A percentile compares a stretch with the other conserved stretches of the same genome.
These are phyloP conservation scores for Luvunga scandens DNA, from an alignment of 345 rosid genomes.

Conservation along the genomic window DNA sequence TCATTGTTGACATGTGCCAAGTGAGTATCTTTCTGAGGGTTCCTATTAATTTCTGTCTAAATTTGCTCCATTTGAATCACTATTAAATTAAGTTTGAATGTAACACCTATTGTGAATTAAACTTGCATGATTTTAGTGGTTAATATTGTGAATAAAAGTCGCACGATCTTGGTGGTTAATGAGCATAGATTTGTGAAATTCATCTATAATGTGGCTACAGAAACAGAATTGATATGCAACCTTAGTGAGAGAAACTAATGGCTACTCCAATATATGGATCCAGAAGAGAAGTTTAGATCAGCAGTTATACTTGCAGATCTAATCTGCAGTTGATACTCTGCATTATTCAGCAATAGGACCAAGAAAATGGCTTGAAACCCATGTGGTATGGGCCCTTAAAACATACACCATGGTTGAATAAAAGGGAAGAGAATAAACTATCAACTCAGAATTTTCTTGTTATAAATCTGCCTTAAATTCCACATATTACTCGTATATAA, in stretches of 20 bases:
- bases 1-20: conserved; percentile 86
- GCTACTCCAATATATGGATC: not conserved
- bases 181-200: not conserved
- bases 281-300: not conserved
- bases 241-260: not conserved
- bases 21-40: conserved; percentile 46
- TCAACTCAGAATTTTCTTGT: not conserved
- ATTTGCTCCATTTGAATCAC: conserved; percentile 12
- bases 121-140: not conserved
- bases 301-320: not conserved
- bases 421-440: not conserved
- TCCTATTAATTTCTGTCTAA: conserved; percentile 18
- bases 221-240: not conserved
- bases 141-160: not conserved
- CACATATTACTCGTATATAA: too few species aligned
- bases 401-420: not conserved
- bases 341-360: not conserved
- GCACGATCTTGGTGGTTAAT: not conserved
- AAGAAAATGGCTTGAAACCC: not conserved
- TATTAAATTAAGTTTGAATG: not conserved
- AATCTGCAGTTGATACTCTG: not conserved
- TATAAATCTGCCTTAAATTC: not conserved
- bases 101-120: not conserved
- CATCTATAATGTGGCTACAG: not conserved
- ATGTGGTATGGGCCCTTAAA: not conserved